Conservation (phyloP, 768 basidiomycete genomes). For the Agrocybe pediades region DNA sequence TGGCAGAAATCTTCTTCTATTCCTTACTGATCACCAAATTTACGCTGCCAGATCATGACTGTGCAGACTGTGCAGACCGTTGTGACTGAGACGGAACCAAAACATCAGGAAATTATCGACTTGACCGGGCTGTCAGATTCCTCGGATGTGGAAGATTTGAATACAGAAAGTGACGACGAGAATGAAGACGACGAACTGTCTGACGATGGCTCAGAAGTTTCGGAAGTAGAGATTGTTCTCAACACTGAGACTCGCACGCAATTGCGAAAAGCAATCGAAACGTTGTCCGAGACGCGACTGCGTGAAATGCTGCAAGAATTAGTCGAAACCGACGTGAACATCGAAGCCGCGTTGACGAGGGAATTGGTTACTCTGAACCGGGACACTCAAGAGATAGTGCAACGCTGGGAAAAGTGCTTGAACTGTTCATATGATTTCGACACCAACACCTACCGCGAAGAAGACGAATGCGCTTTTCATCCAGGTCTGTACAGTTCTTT, state of each 20-base stretch:
- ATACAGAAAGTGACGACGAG: slow-evolving; percentile 23
- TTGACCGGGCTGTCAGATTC: slow-evolving; percentile 42
- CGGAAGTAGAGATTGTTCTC: slow-evolving; percentile 38
- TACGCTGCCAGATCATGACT: not conserved
- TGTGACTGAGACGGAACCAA: slow-evolving; percentile 21
- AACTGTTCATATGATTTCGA: slow-evolving; percentile 54
- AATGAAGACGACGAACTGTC: slow-evolving; percentile 19
- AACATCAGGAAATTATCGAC: slow-evolving; percentile 43
- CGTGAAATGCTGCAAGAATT: slow-evolving; percentile 40
- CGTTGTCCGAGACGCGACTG: slow-evolving; percentile 44
- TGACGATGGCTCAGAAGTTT: slow-evolving; percentile 26
- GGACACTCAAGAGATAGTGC: slow-evolving; percentile 34
- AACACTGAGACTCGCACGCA: slow-evolving; percentile 42
- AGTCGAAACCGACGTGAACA: slow-evolving; percentile 38
- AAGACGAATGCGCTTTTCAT: slow-evolving; percentile 51
- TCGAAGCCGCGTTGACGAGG: slow-evolving; percentile 42
- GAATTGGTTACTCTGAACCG: slow-evolving; percentile 44
- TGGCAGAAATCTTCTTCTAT: too few species aligned
- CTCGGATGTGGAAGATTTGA: slow-evolving; percentile 25
- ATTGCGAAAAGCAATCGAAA: slow-evolving; percentile 42
- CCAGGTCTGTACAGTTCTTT: slow-evolving; percentile 36
- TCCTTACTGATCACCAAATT: too few species aligned
- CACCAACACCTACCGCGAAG: slow-evolving; percentile 32
- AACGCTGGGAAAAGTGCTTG: slow-evolving; percentile 48
- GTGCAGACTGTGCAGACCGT: slow-evolving; percentile 3